A percentile compares a stretch with the other conserved stretches of the same genome.
Conservation (phyloP, 768 basidiomycete genomes). For the Leccinum ochraceum region DNA sequence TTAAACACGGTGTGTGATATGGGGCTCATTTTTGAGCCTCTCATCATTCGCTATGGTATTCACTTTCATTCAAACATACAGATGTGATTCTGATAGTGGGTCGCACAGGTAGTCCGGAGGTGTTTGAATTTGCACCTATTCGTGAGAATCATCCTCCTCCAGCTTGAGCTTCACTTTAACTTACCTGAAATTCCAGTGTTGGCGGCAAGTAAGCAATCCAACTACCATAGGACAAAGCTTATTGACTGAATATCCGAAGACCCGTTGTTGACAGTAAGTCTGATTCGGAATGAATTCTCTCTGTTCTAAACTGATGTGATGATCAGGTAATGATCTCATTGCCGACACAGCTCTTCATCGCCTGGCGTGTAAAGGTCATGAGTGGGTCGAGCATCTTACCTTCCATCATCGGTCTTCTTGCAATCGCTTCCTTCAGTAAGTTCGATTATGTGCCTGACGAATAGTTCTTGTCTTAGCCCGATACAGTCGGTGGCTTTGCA, state of each 20-base stretch:
- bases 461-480: not conserved
- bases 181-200: slow-evolving; percentile 16
- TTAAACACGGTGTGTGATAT: slow-evolving; percentile 47
- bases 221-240: not conserved
- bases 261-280: slow-evolving; percentile 44
- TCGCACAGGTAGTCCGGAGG: slow-evolving; percentile 26
- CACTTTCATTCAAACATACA: not conserved
- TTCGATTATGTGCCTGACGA: not conserved
- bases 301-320: not conserved
- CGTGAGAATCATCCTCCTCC: slow-evolving; percentile 3
- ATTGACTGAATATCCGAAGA: slow-evolving; percentile 32
- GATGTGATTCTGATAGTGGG: slow-evolving; percentile 13
- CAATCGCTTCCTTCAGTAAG: slow-evolving; percentile 12
- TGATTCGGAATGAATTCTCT: not conserved
- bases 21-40: slow-evolving; percentile 46
- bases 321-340: slow-evolving; percentile 44
- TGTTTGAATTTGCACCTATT: not conserved
- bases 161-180: slow-evolving; percentile 22
- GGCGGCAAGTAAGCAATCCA: slow-evolving; percentile 6
- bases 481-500: slow-evolving; percentile 36
- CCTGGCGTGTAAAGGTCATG: slow-evolving; percentile 42
- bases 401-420: slow-evolving; percentile 22
- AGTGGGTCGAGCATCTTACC: slow-evolving; percentile 32
- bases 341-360: slow-evolving; percentile 49
- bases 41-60: slow-evolving; percentile 49